Percentiles rank a stretch among this genome's conserved stretches.
Evolutionary conservation across 768 basidiomycete species (phyloP).

Genomic region (Boletus vinaceobasis): DNA sequence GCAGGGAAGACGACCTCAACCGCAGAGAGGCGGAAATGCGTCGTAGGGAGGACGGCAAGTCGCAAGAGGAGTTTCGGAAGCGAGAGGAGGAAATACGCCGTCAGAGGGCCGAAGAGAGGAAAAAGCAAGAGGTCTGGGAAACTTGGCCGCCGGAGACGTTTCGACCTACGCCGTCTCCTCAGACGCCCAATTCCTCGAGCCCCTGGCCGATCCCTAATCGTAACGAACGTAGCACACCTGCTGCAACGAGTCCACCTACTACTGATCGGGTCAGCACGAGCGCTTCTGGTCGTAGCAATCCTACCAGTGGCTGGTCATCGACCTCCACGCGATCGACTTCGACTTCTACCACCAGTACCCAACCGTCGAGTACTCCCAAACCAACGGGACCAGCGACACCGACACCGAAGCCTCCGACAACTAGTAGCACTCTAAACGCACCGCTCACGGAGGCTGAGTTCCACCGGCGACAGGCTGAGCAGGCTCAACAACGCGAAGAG

Average conservation of each 20-base stretch:
- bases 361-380: slow-evolving; percentile 25
- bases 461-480: slow-evolving; percentile 60
- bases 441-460: slow-evolving; percentile 49
- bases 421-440: slow-evolving; percentile 16
- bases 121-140: slow-evolving; percentile 27
- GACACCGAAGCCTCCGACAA: slow-evolving; percentile 15
- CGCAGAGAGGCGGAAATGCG: slow-evolving; percentile 31
- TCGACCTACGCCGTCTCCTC: slow-evolving; percentile 23
- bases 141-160: slow-evolving; percentile 23
- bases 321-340: slow-evolving; percentile 28
- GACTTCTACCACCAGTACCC: slow-evolving; percentile 22
- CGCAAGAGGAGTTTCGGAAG: slow-evolving; percentile 28
- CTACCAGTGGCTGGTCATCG: slow-evolving; percentile 27
- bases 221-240: slow-evolving; percentile 29
- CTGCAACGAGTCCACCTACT: slow-evolving; percentile 30
- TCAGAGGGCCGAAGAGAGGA: slow-evolving; percentile 31
- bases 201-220: slow-evolving; percentile 33
- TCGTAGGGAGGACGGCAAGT: slow-evolving; percentile 26
- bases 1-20: slow-evolving; percentile 31
- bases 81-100: slow-evolving; percentile 31
- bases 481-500: slow-evolving; percentile 62
- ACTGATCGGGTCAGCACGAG: slow-evolving; percentile 30
- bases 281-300: slow-evolving; percentile 23
- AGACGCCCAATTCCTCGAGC: slow-evolving; percentile 27
- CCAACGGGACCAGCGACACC: slow-evolving; percentile 21